Evolutionary conservation across 352 stramenopile species (phyloP).

Genomic region (Phytophthora hibernalis): DNA sequence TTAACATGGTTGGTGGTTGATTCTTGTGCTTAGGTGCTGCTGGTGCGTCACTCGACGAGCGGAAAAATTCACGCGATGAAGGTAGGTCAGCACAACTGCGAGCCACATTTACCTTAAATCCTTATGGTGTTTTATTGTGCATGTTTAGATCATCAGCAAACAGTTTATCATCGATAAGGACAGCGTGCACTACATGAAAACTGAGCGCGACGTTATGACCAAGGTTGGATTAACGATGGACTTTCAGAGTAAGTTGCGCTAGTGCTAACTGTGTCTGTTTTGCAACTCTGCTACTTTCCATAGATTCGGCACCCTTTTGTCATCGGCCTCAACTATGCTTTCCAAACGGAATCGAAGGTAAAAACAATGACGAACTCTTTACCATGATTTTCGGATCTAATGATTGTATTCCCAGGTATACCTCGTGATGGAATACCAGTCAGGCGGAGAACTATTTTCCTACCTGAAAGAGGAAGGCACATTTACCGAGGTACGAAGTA

Average conservation of each 20-base stretch:
- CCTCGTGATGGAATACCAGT: conserved; percentile 82
- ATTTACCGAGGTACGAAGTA: conserved; percentile 75
- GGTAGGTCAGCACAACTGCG: conserved; percentile 30
- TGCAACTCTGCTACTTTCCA: conserved; percentile 1
- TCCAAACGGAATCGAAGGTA: conserved; percentile 88
- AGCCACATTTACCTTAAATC: neutral
- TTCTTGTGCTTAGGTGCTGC: conserved; percentile 56
- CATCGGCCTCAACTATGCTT: conserved; percentile 78
- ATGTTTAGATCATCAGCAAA: conserved; percentile 85
- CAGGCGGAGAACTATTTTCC: conserved; percentile 83
- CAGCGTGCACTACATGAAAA: conserved; percentile 81
- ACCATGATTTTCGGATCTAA: too few species aligned
- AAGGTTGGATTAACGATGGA: conserved; percentile 45
- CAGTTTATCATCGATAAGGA: conserved; percentile 82
- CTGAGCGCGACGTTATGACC: conserved; percentile 88
- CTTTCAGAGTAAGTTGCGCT: neutral
- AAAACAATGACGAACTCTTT: neutral
- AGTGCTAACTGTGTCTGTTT: neutral
- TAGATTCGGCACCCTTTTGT: conserved; percentile 87
- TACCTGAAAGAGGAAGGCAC: conserved; percentile 72
- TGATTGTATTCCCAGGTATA: conserved; percentile 53
- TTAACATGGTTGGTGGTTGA: conserved; percentile 1
- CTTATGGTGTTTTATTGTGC: neutral
- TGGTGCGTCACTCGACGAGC: conserved; percentile 70
- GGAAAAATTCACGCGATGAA: conserved; percentile 85